Evolutionary conservation across 2,329 filamentous ascomycete genomes (phyloP), one percentile per base, ranked within the genome.

Genomic region (Pleurostoma richardsiae): DNA sequence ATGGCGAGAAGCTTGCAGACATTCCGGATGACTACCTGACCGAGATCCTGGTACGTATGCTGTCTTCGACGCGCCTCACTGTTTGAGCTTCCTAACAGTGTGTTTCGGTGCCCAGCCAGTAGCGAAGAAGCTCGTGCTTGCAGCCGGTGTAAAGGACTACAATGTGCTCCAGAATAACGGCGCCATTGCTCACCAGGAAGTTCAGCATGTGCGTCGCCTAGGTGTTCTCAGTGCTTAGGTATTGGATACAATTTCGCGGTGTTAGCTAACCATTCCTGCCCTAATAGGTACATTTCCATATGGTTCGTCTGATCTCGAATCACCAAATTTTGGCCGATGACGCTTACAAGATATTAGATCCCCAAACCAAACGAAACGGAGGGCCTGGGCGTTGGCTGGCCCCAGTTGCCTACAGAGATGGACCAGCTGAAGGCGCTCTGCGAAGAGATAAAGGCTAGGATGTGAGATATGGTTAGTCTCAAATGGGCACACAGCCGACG

Each of bases 151-250:
- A 4, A 72, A 75, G 44, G 80, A 97, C 67, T 99, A 90, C 76
- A 99, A 99, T 63, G 80, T 99, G 42, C 73, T 99, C 49, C 94
- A 99, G 73, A 99, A 99, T 72, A 99, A 99, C 62, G 94, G 94
- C 44, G 76, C 80, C 27, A 80, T 92, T 59, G 94, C 94, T 19
- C 94, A 99, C 68, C 94, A 97, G 72, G 76, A 86, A 53, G 92
- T 99, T 52, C 86, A 90, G 56, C 94, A 99, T 71, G 92, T 94
- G 72, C 71, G 82, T 72, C 43, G 27, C 39, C 39, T 36, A 8
- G n/a, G n/a, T 36, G 33, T 36, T n/a, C 33, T n/a, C 33, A 36
- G n/a, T 36, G 33, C 8, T 36, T 36, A n/a, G 33, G 19, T 19
- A 19, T 19, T 19, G 19, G 19, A 19, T 19, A 19, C 26, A 46